Percentiles rank a stretch among this genome's conserved stretches.
These are phyloP conservation scores for Trichosanthes truncata DNA, from an alignment of 306 rosid species.

Conservation along the genomic window DNA sequence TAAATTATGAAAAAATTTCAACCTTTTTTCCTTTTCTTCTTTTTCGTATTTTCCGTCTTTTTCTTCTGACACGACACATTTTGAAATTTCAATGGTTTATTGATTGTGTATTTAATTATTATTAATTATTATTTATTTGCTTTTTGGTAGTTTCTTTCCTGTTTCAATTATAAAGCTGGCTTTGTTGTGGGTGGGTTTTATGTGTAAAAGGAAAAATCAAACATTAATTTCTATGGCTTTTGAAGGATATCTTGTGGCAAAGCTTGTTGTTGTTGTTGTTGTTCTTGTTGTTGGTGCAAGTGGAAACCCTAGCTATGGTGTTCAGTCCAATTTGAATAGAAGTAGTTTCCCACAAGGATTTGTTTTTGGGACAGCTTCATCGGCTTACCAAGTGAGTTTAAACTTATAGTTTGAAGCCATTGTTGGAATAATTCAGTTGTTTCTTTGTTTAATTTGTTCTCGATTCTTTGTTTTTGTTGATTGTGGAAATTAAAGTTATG, in stretches of 20 bases:
- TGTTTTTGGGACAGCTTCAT: conserved; percentile 37
- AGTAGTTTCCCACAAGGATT: conserved; percentile 28
- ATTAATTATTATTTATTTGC: not conserved
- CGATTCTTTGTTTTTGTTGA: not conserved
- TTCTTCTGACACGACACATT: not conserved
- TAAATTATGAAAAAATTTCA: not conserved
- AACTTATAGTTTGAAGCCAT: not conserved
- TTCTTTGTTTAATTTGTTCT: not conserved
- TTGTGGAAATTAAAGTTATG: not conserved
- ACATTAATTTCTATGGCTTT: not conserved
- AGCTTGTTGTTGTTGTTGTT: not conserved
- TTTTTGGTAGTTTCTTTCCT: not conserved
- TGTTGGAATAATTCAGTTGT: not conserved
- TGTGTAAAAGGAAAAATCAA: not conserved
- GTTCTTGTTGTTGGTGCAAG: not conserved
- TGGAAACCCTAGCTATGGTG: not conserved
- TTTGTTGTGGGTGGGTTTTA: not conserved
- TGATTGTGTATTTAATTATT: not conserved
- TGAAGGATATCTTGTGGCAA: not conserved
- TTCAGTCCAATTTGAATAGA: conserved; percentile 19
- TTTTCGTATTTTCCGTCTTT: not conserved
- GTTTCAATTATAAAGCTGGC: not conserved
- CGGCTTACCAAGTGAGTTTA: conserved; percentile 27
- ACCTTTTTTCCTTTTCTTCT: not conserved
- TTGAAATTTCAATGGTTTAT: not conserved